Evolutionary conservation across 1,284 basidiomycete species (phyloP).

Genomic region (Pseudozyma pruni): DNA sequence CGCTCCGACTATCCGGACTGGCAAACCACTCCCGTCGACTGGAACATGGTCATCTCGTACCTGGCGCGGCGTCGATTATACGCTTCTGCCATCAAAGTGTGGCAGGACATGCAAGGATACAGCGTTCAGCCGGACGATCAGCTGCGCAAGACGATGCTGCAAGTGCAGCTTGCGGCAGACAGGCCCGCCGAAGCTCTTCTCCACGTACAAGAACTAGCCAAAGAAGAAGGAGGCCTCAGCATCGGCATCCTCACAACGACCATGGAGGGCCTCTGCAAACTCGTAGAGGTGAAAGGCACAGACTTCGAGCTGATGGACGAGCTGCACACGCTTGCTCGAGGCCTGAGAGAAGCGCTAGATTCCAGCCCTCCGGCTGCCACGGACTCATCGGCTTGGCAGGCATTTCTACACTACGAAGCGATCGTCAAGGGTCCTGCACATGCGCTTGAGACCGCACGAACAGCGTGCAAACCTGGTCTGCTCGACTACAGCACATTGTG

Average conservation of each 20-base stretch:
- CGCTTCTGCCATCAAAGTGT: conserved; percentile 17
- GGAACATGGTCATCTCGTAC: conserved; percentile 38
- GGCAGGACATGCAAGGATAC: conserved; percentile 9
- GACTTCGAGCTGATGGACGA: conserved; percentile 1
- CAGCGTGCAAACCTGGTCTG: background rate
- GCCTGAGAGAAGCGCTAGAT: conserved; percentile 12
- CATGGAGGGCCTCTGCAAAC: conserved; percentile 19
- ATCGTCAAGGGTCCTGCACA: conserved; percentile 14
- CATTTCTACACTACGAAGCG: conserved; percentile 38
- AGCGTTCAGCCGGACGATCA: conserved; percentile 8
- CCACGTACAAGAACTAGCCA: conserved; percentile 4
- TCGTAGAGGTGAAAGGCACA: background rate
- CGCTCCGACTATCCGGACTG: conserved; percentile 31
- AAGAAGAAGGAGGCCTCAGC: background rate
- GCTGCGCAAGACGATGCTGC: conserved; percentile 23
- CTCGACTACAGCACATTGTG: conserved; percentile 13
- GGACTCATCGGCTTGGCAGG: conserved; percentile 19
- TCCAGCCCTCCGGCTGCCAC: background rate
- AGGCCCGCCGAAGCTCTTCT: conserved; percentile 9
- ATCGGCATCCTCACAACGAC: conserved; percentile 20
- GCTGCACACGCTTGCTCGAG: conserved; percentile 11
- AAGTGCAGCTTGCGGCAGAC: conserved; percentile 6
- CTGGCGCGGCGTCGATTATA: conserved; percentile 9
- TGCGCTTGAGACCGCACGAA: conserved; percentile 22
- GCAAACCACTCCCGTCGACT: conserved; percentile 32